Percentiles rank a stretch among this genome's conserved stretches.
phyloP scores from a whole-genome alignment of 2,329 filamentous ascomycete genomes.

The Diaporthe vexans region DNA sequence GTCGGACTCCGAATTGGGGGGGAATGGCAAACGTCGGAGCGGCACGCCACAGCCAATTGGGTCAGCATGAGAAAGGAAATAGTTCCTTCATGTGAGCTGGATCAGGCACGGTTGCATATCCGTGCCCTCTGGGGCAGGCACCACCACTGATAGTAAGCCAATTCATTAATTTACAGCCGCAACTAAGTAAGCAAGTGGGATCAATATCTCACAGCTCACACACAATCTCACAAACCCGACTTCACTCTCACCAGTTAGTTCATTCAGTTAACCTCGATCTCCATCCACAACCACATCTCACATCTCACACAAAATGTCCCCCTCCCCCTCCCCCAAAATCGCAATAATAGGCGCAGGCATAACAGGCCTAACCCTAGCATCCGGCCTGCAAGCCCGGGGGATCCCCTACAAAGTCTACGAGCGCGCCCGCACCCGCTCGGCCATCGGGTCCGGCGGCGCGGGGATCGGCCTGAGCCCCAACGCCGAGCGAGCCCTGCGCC shows the following conservation, averaged over 20 bases:
- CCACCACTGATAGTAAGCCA: no score
- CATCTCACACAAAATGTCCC: no score
- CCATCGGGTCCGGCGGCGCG: slow-evolving; percentile 62
- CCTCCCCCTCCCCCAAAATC: slow-evolving; percentile 47
- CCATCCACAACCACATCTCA: no score
- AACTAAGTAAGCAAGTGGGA: no score
- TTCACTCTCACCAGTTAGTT: no score
- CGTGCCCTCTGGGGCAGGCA: neutral
- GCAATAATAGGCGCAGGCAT: slow-evolving; percentile 67
- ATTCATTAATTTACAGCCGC: no score
- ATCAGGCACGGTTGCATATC: neutral
- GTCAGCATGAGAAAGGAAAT: no score
- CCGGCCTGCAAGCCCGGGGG: slow-evolving; percentile 59
- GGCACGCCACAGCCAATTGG: neutral
- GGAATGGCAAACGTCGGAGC: neutral
- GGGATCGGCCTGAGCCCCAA: slow-evolving; percentile 68
- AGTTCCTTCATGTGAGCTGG: no score
- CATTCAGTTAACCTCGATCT: no score
- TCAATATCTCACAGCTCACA: no score
- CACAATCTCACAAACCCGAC: no score
- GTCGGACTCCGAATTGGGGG: slow-evolving; percentile 28
- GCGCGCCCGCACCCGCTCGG: slow-evolving; percentile 47
- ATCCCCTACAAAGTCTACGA: slow-evolving; percentile 63
- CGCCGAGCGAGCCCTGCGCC: slow-evolving; percentile 60
- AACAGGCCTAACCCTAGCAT: slow-evolving; percentile 63